phyloP scores from a whole-genome alignment of 305 asterid species.

The Fraxinus platypoda region DNA sequence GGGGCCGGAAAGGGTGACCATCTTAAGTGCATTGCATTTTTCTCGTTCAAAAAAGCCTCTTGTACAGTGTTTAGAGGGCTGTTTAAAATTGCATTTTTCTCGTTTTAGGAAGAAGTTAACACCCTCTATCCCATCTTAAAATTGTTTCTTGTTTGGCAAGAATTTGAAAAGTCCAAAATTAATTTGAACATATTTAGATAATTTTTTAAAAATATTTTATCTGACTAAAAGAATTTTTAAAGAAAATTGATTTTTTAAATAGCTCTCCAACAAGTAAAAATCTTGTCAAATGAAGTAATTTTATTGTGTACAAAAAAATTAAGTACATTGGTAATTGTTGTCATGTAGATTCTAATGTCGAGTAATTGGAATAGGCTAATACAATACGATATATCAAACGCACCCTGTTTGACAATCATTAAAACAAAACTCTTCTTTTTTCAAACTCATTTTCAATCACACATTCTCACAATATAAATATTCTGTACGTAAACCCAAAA shows the following conservation, averaged over 20 bases:
- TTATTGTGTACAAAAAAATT: too few relatives aligned
- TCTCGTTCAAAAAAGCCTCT: too few relatives aligned
- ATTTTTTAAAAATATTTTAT: too few relatives aligned
- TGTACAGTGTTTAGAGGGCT: too few relatives aligned
- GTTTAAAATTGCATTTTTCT: conserved; percentile 18
- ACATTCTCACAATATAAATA: too few relatives aligned
- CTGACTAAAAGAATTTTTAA: too few relatives aligned
- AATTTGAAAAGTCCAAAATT: not conserved
- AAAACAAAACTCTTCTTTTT: too few relatives aligned
- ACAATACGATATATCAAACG: not conserved
- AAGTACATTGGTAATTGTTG: not conserved
- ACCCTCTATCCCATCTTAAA: not conserved
- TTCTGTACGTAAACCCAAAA: too few relatives aligned
- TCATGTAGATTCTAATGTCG: not conserved
- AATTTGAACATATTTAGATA: too few relatives aligned
- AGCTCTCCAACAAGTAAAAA: not conserved
- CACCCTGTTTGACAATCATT: not conserved
- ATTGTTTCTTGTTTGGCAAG: not conserved
- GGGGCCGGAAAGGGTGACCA: not conserved
- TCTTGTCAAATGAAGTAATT: not conserved
- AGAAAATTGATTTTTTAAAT: too few relatives aligned
- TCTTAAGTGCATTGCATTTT: not conserved
- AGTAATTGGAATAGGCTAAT: not conserved
- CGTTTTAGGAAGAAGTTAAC: conserved; percentile 10
- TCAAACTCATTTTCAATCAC: too few relatives aligned